Conservation (phyloP, 139 green algal species). For the Picochlorum sp. region DNA sequence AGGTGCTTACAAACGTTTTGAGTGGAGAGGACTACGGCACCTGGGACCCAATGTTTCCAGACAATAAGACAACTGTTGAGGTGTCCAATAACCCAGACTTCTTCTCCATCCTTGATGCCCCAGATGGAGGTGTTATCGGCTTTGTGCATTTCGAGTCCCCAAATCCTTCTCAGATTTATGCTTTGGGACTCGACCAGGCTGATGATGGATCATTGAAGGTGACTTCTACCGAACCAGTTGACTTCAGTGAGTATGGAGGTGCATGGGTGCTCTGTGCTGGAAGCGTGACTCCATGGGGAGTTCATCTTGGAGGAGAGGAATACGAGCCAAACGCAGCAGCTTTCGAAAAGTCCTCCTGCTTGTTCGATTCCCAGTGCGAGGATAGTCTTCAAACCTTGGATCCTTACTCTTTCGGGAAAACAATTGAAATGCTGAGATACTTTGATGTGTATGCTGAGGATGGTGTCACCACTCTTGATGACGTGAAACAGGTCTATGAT, state of each 20-base stretch:
- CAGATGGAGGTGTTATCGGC: constrained; percentile 13
- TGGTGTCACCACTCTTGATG: constrained; percentile 4
- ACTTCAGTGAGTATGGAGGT: neutral
- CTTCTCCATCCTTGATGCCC: constrained; percentile 20
- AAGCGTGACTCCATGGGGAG: constrained; percentile 23
- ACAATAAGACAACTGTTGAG: neutral
- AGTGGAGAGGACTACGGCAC: neutral
- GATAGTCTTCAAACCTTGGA: constrained; percentile 4
- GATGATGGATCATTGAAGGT: constrained; percentile 3
- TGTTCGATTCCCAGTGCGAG: constrained; percentile 1
- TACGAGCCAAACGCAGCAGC: constrained; percentile 30
- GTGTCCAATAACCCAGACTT: constrained; percentile 31
- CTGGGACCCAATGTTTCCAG: neutral
- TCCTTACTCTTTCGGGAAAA: neutral
- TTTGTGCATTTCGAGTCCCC: constrained; percentile 31
- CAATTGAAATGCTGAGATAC: constrained; percentile 12
- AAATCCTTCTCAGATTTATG: constrained; percentile 10
- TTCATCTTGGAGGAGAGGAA: constrained; percentile 32
- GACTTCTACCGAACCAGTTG: constrained; percentile 7
- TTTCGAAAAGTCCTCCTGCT: neutral
- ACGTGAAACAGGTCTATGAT: constrained; percentile 10
- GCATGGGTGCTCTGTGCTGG: constrained; percentile 12
- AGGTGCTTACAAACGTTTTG: neutral
- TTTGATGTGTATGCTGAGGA: constrained; percentile 13
- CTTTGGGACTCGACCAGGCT: constrained; percentile 12